Evolutionary conservation across 176 grass and related monocot genomes (phyloP), one percentile per base, ranked within the genome.

Genomic region (Olyra latifolia): DNA sequence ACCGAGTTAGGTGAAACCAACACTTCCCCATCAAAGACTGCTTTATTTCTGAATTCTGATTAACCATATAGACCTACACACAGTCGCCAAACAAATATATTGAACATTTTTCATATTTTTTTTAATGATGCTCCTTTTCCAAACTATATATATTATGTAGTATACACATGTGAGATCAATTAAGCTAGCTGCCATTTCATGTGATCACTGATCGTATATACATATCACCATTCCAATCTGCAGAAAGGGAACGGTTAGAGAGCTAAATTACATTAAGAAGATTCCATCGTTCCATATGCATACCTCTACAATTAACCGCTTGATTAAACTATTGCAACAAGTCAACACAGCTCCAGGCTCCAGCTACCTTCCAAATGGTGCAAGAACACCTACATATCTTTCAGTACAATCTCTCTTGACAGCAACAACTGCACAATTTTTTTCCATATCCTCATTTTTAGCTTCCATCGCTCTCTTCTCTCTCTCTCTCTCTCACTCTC

Each of bases 251-350:
- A 46, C 14, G 10, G 29, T 63, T 14, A 32, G 5, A 39, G n/a
- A 64, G 55, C 70, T 56, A 70, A 70, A 85, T 76, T 64, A 89
- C 62, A 41, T 14, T 88, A 15, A 57, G 38, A 85, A 89, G 82
- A 85, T 81, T 85, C 82, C 82, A 64, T 80, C 87, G 63, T 63
- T 89, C 76, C 76, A 69, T 75, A 80, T 45, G 69, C 53, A 84
- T 20, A 65, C 38, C 30, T 52, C 35, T 61, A 28, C 44, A 69
- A 48, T 44, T 61, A 45, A 46, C 54, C 13, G 40, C 65, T 14
- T 48, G 20, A 61, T 85, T 77, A 85, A 65, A 81, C 20, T 81
- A 81, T 81, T 81, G 9, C 56, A 40, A 6, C 38, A 81, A 89
- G 77, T 89, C 77, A 85, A 85, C 82, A 64, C 17, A 65, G 46